Evolutionary conservation across 768 basidiomycete species (phyloP).

Genomic region (Xanthoconium stramineum): DNA sequence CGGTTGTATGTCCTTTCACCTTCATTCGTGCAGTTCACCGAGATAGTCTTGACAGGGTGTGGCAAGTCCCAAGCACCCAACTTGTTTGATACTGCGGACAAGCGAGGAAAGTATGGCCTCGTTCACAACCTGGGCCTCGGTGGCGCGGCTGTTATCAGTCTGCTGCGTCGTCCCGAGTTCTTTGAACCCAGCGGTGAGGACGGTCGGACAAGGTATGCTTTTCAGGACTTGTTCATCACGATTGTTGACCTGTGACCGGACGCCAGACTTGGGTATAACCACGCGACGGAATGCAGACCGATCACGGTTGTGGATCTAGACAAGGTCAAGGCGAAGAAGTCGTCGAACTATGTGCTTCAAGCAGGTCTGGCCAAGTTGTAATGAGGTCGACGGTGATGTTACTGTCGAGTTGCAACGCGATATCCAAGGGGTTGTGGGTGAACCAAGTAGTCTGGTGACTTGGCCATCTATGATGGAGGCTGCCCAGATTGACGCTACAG

Average conservation of each 20-base stretch:
- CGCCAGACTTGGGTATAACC: constrained; percentile 74
- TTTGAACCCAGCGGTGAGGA: constrained; percentile 59
- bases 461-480: no score
- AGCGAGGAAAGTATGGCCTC: constrained; percentile 71
- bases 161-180: constrained; percentile 75
- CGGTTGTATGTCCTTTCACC: constrained; percentile 41
- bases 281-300: constrained; percentile 60
- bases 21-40: neutral
- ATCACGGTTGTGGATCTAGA: constrained; percentile 62
- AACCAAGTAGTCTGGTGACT: no score
- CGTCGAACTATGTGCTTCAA: constrained; percentile 41
- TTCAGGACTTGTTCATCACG: no score
- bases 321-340: constrained; percentile 67
- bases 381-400: neutral
- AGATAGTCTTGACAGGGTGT: constrained; percentile 46
- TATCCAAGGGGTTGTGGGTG: no score
- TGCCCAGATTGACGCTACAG: no score
- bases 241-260: neutral
- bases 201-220: constrained; percentile 54
- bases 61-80: constrained; percentile 75
- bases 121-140: constrained; percentile 78
- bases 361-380: constrained; percentile 35
- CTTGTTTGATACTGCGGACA: constrained; percentile 57
- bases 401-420: neutral
- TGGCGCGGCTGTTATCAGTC: constrained; percentile 70